phyloP scores from a whole-genome alignment of 495 filamentous ascomycete genomes.

The Hypoxylon intermedium region DNA sequence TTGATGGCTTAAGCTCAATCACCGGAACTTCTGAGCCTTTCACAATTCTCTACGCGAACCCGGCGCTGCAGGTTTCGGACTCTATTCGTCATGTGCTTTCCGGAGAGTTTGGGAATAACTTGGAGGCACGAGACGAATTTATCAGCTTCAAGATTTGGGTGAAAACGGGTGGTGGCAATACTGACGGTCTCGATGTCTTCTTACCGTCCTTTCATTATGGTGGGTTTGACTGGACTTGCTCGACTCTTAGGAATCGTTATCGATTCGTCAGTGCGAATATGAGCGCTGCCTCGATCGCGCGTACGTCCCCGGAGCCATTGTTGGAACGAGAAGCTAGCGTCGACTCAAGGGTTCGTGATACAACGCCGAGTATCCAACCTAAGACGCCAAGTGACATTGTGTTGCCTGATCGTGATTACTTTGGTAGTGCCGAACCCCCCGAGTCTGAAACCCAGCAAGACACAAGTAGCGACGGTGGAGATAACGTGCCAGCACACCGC shows the following conservation, averaged over 20 bases:
- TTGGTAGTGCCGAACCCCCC: constrained; percentile 39
- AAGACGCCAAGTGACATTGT: constrained; percentile 41
- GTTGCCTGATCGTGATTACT: constrained; percentile 47
- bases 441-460: constrained; percentile 25
- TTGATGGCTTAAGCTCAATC: constrained; percentile 64
- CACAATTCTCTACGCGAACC: constrained; percentile 65
- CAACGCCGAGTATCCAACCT: constrained; percentile 34
- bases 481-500: constrained; percentile 21
- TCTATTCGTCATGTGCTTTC: constrained; percentile 59
- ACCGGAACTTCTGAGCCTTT: constrained; percentile 61
- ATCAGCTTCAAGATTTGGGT: constrained; percentile 69
- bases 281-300: constrained; percentile 35
- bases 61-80: constrained; percentile 58
- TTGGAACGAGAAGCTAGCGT: constrained; percentile 37
- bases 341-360: constrained; percentile 35
- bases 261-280: constrained; percentile 64
- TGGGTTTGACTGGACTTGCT: constrained; percentile 68
- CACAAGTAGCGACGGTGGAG: constrained; percentile 19
- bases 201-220: constrained; percentile 60
- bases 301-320: constrained; percentile 45
- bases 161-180: constrained; percentile 55
- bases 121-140: constrained; percentile 50
- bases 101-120: constrained; percentile 48
- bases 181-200: constrained; percentile 54
- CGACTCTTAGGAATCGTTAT: constrained; percentile 66